phyloP scores from a whole-genome alignment of 371 early-diverging fungal species.

The Apophysomyces trapeziformis region DNA sequence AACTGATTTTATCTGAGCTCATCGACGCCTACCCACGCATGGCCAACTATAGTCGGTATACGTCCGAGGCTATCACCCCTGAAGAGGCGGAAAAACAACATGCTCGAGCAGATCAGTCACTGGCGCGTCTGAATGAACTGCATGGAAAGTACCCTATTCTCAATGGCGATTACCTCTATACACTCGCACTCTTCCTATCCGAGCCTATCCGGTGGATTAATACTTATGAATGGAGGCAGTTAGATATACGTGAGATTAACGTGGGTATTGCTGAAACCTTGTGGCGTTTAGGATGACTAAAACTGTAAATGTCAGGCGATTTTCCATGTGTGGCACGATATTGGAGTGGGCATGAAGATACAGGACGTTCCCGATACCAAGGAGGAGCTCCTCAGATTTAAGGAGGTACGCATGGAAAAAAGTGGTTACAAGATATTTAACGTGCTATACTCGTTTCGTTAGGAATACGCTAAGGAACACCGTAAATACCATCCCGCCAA shows the following conservation, averaged over 20 bases:
- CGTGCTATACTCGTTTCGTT: slow-evolving; percentile 13
- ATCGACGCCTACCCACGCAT: slow-evolving; percentile 41
- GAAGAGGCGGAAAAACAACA: slow-evolving; percentile 38
- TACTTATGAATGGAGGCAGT: slow-evolving; percentile 51
- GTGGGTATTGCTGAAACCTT: slow-evolving; percentile 22
- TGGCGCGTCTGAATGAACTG: slow-evolving; percentile 53
- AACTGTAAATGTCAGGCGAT: slow-evolving; percentile 25
- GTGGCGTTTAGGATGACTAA: neutral
- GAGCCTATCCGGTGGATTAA: slow-evolving; percentile 52
- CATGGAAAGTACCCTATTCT: slow-evolving; percentile 55
- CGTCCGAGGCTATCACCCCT: neutral
- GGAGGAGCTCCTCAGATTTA: slow-evolving; percentile 42
- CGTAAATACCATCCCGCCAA: slow-evolving; percentile 29
- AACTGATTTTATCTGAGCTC: slow-evolving; percentile 46
- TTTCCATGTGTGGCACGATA: slow-evolving; percentile 47
- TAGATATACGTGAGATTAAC: slow-evolving; percentile 53
- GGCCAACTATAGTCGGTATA: neutral
- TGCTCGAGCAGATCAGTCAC: slow-evolving; percentile 31
- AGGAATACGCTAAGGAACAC: slow-evolving; percentile 27
- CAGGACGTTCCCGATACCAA: slow-evolving; percentile 53
- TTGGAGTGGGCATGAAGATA: slow-evolving; percentile 51
- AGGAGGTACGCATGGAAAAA: slow-evolving; percentile 25
- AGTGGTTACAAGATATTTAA: neutral
- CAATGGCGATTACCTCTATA: slow-evolving; percentile 58
- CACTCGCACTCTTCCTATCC: slow-evolving; percentile 47